Conservation (phyloP, 75 land plant species). For the Chamaecyparis obtusa region DNA sequence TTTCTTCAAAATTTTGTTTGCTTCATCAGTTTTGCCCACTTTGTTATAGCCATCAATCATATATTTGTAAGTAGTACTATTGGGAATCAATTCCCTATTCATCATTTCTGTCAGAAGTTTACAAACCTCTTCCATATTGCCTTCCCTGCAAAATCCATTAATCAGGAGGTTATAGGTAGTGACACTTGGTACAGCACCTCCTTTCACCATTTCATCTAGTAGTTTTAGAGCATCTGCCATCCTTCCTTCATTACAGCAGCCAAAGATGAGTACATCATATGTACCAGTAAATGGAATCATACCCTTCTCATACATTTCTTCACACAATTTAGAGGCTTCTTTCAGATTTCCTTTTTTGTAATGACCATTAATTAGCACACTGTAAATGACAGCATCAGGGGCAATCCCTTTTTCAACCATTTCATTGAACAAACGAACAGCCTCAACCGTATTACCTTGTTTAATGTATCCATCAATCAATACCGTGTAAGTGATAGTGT, state of each 20-base stretch:
- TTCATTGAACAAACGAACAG: background rate
- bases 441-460: constrained; percentile 13
- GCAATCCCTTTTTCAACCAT: constrained; percentile 11
- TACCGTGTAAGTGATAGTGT: constrained; percentile 1
- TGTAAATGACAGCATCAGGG: constrained; percentile 17
- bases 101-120: constrained; percentile 11
- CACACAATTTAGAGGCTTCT: constrained; percentile 4
- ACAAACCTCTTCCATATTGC: constrained; percentile 12
- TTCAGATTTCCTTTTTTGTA: constrained; percentile 19
- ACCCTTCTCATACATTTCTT: constrained; percentile 25
- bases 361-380: constrained; percentile 9
- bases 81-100: constrained; percentile 10
- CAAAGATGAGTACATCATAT: constrained; percentile 14
- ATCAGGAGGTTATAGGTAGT: constrained; percentile 17
- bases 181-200: constrained; percentile 9
- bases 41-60: constrained; percentile 11
- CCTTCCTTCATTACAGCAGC: constrained; percentile 20
- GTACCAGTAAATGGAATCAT: constrained; percentile 9
- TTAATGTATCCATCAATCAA: background rate
- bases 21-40: constrained; percentile 9
- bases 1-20: constrained; percentile 10
- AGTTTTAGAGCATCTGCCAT: constrained; percentile 11
- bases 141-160: constrained; percentile 16
- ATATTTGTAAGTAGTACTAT: background rate
- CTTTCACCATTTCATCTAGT: constrained; percentile 18